Conservation (phyloP, 2,329 filamentous ascomycete genomes). For the Epichloe hybrida region DNA sequence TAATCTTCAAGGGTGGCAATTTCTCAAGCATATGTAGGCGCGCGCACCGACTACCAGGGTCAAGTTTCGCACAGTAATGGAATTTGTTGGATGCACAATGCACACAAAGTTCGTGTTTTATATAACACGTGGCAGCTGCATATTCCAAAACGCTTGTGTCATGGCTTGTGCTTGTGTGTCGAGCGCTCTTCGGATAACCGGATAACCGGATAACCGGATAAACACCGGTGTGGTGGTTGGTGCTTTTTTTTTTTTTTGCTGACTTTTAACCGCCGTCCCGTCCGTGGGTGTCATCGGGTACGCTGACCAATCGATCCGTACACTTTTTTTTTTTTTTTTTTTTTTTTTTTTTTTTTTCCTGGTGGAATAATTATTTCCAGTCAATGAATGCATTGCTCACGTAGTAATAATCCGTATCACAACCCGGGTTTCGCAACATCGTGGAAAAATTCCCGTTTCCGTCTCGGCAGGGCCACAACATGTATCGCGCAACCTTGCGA, state of each 20-base stretch:
- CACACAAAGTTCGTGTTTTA: too few relatives aligned
- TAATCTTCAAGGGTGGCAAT: too few relatives aligned
- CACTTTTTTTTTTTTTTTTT: neutral
- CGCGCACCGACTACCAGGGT: too few relatives aligned
- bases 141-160: neutral
- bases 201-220: neutral
- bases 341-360: neutral
- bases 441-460: neutral
- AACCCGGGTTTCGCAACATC: neutral
- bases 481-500: conserved; percentile 41
- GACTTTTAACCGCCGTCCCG: too few relatives aligned
- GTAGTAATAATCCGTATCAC: neutral
- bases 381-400: neutral
- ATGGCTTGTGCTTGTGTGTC: neutral
- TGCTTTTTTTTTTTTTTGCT: neutral
- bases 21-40: too few relatives aligned
- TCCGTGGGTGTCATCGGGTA: neutral
- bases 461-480: conserved; percentile 12
- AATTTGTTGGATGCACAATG: too few relatives aligned
- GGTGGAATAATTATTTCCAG: neutral
- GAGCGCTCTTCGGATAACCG: neutral
- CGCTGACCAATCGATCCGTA: conserved; percentile 4
- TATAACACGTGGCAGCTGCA: conserved; percentile 1
- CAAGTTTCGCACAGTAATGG: too few relatives aligned
- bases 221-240: neutral